A percentile compares a stretch with the other conserved stretches of the same genome.
These are phyloP conservation scores for Corymbia citriodora DNA, from an alignment of 441 rosid species.

Conservation along the genomic window DNA sequence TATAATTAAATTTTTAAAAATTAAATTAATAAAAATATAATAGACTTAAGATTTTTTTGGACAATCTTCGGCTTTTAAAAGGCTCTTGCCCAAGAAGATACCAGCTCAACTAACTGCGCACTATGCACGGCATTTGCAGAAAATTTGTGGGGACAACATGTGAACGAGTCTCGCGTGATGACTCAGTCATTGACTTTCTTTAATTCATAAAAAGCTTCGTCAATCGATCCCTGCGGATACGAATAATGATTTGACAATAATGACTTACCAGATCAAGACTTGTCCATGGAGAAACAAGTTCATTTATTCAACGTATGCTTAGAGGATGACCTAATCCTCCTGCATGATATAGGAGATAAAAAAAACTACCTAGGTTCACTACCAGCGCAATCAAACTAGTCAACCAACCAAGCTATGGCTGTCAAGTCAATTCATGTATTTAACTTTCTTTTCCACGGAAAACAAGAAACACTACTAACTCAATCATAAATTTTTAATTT, in stretches of 20 bases:
- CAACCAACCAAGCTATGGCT: not conserved
- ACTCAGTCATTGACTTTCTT: not conserved
- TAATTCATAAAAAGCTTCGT: not conserved
- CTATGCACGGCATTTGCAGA: no score
- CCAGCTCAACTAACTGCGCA: no score
- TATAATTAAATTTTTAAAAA: no score
- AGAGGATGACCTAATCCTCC: not conserved
- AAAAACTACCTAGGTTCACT: not conserved
- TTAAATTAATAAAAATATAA: no score
- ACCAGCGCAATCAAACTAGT: not conserved
- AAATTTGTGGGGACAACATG: not conserved
- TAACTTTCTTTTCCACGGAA: not conserved
- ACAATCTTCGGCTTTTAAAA: no score
- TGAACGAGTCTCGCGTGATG: not conserved
- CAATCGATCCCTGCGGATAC: not conserved
- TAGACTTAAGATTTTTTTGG: fast-evolving
- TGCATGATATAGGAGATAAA: not conserved
- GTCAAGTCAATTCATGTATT: not conserved
- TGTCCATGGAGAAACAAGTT: not conserved
- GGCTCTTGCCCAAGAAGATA: no score
- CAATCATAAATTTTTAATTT: not conserved
- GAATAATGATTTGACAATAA: not conserved
- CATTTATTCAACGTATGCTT: not conserved
- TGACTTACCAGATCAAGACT: not conserved
- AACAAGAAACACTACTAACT: no score